Base-by-base conservation (phyloP, 208 protist genomes). In the Leishmania lainsoni region DNA sequence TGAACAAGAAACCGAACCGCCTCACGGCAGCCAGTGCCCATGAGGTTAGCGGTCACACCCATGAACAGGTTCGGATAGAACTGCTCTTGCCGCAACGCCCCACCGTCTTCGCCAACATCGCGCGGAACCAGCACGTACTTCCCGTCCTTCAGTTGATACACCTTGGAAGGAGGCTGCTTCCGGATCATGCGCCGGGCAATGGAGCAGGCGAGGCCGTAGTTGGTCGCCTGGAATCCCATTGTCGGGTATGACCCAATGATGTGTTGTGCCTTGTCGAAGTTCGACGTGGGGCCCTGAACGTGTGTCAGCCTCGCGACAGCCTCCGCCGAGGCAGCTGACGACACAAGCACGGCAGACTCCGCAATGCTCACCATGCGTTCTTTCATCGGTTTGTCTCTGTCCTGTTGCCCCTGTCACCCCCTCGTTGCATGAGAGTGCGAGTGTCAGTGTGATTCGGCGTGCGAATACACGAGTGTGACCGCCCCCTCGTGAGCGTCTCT, bases 11-110 rank as follows among this genome's bases (percentile, higher is more conserved):
- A 97, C 26, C 89, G 91, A 72, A 95, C 79, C 32, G 92, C 91
- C 59, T 96, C 92, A 22, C 94, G 86, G 73, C 92, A 96, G 26
- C 94, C 94, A 16, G 94, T 98, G 45, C 93, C 94, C 48, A 98
- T 71, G 45, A 96, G 82, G 70, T 96, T 96, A 1, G 94, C 94
- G 0, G 93, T 90, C 5, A 91, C 80, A 12, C 94, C 94, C 35
- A 95, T 52, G 70, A 96, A 98, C 49, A 96, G 69, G 1, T 70
- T 91, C 6, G 94, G 92, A 61, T 90, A 89, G 49, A 95, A 84
- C 20, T 73, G 70, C 8, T 65, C 42, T 22, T 54, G 75, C 56
- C 14, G 49, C 81, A 61, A 32, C 20, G 77, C 32, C 71, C 14
- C 35, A 65, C 71, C 81, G 26, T 80, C 79, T 8, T 82, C 68